These are phyloP conservation scores for Thymus quinquecostatus DNA, from an alignment of 257 asterid genomes.

Conservation along the genomic window DNA sequence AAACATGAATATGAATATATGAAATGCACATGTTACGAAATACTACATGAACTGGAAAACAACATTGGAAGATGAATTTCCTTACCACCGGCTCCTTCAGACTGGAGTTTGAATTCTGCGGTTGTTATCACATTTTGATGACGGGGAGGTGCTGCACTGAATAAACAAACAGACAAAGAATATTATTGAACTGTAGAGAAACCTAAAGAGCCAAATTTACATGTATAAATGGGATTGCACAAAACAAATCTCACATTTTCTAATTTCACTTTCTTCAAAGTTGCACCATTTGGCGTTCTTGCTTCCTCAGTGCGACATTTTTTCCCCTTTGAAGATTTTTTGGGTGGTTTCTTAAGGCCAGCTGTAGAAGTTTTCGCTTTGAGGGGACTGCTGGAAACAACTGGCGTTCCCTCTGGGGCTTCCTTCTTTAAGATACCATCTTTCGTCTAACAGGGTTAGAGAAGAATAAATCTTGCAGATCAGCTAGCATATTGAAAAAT, in stretches of 20 bases:
- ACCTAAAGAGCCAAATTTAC: neutral
- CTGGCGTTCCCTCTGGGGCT: conserved; percentile 76
- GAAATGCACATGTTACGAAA: neutral
- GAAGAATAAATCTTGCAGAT: neutral
- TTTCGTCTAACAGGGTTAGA: conserved; percentile 47
- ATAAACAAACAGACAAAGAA: neutral
- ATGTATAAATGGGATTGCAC: neutral
- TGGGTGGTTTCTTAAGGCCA: conserved; percentile 67
- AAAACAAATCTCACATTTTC: neutral
- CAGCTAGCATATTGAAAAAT: neutral
- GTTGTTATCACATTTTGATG: neutral
- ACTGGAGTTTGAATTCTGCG: no score
- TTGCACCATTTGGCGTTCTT: conserved; percentile 61
- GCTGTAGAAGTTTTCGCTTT: conserved; percentile 60
- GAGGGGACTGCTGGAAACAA: conserved; percentile 61
- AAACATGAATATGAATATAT: no score
- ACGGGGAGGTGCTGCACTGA: neutral
- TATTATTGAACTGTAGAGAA: neutral
- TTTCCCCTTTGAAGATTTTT: conserved; percentile 76
- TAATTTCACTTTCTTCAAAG: conserved; percentile 74
- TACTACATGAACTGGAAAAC: neutral
- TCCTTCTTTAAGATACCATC: conserved; percentile 90
- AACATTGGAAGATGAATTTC: neutral
- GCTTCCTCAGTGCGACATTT: conserved; percentile 73
- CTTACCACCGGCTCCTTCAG: neutral